phyloP scores from a whole-genome alignment of 306 rosid genomes.

The Dalbergia cochinchinensis region DNA sequence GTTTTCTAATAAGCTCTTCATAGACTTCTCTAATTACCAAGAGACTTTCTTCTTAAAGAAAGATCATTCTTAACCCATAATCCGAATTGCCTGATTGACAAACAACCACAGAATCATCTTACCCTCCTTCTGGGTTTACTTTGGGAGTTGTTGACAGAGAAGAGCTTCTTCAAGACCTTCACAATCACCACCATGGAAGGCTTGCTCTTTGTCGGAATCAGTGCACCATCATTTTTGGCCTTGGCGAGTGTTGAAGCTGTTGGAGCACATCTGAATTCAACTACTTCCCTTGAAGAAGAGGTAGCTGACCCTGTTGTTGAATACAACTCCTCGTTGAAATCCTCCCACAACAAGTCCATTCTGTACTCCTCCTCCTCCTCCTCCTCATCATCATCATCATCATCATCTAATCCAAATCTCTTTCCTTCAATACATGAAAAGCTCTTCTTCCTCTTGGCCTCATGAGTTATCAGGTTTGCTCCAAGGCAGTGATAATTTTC shows the following conservation, averaged over 20 bases:
- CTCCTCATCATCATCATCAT: background rate
- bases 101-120: constrained; percentile 26
- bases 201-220: constrained; percentile 40
- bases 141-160: constrained; percentile 48
- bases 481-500: constrained; percentile 3
- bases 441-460: constrained; percentile 39
- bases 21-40: constrained; percentile 9
- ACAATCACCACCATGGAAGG: constrained; percentile 52
- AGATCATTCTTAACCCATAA: constrained; percentile 18
- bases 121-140: constrained; percentile 43
- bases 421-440: constrained; percentile 17
- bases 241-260: constrained; percentile 31
- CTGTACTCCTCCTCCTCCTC: constrained; percentile 40
- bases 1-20: background rate
- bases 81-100: background rate
- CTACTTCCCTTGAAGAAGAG: constrained; percentile 48
- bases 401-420: background rate
- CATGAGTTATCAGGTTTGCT: background rate
- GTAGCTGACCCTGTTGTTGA: constrained; percentile 49
- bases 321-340: constrained; percentile 61
- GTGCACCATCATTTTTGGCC: constrained; percentile 2
- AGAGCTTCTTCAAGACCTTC: constrained; percentile 58
- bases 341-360: constrained; percentile 71
- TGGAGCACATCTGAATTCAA: constrained; percentile 47
- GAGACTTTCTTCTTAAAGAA: background rate